Evolutionary conservation across 331 rosid genomes (phyloP).

Genomic region (Dryas integrifolia): DNA sequence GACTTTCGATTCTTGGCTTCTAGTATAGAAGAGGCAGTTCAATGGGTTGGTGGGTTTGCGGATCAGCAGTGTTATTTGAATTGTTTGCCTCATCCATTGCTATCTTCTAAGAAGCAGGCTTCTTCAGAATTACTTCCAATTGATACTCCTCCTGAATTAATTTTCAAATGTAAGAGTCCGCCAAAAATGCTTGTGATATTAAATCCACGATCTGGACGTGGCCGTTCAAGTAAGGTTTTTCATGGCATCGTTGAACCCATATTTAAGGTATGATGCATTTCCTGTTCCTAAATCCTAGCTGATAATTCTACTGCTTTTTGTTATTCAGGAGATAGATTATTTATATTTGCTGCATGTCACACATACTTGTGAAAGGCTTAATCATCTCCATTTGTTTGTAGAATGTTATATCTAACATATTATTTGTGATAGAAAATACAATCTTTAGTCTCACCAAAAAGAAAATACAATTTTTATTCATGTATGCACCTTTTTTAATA

Average conservation of each 20-base stretch:
- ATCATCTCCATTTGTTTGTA: not conserved
- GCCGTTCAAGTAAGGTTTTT: slow-evolving; percentile 96
- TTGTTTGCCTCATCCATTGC: slow-evolving; percentile 94
- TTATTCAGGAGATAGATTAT: slow-evolving; percentile 12
- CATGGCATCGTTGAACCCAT: slow-evolving; percentile 83
- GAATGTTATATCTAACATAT: not conserved
- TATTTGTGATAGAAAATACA: not conserved
- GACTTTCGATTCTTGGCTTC: slow-evolving; percentile 86
- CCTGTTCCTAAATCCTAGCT: slow-evolving; percentile 14
- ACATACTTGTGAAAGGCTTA: not conserved
- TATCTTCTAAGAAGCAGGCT: slow-evolving; percentile 92
- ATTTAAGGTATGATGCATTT: slow-evolving; percentile 57
- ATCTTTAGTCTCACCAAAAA: no score
- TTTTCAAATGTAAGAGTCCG: slow-evolving; percentile 86
- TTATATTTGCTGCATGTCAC: not conserved
- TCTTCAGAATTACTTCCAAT: slow-evolving; percentile 78
- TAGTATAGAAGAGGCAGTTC: slow-evolving; percentile 81
- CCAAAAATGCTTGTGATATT: slow-evolving; percentile 98
- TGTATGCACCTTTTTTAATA: not conserved
- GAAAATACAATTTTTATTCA: not conserved
- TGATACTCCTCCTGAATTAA: slow-evolving; percentile 94
- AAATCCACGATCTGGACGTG: slow-evolving; percentile 95
- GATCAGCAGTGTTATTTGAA: slow-evolving; percentile 91
- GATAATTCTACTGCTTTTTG: slow-evolving; percentile 13
- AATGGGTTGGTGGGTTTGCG: slow-evolving; percentile 97